Evolutionary conservation across 225 moss, liverwort and hornwort species (phyloP).

Genomic region (Physcomitrium patens): DNA sequence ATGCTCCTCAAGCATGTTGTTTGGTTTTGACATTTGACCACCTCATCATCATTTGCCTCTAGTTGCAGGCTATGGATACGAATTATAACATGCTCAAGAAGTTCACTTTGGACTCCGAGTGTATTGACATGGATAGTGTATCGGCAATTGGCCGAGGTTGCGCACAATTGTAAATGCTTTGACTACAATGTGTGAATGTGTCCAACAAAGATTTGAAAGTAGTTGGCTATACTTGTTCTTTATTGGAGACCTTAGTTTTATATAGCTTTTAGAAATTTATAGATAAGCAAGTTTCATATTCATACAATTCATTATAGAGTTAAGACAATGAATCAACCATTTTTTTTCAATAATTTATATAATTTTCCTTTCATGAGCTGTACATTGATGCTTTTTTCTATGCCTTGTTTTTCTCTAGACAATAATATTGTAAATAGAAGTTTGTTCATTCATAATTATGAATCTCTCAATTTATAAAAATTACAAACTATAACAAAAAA

Average conservation of each 20-base stretch:
- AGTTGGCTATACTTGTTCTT: constrained; percentile 60
- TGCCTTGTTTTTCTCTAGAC: background rate
- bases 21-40: too few species aligned
- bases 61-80: constrained; percentile 53
- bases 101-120: constrained; percentile 72
- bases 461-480: background rate
- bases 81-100: constrained; percentile 59
- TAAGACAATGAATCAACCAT: background rate
- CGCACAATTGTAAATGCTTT: constrained; percentile 54
- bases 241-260: constrained; percentile 64
- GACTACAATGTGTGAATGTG: constrained; percentile 73
- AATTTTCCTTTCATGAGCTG: background rate
- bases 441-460: background rate
- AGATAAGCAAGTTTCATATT: constrained; percentile 43
- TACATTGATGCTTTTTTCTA: background rate
- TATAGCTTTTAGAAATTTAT: constrained; percentile 82
- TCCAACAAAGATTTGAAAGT: constrained; percentile 74
- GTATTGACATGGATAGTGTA: constrained; percentile 64
- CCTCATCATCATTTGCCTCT: background rate
- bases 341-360: background rate
- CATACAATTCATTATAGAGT: background rate
- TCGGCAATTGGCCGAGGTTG: constrained; percentile 75
- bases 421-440: too few species aligned
- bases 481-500: background rate
- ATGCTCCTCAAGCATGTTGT: too few species aligned